Evolutionary conservation across 495 filamentous ascomycete genomes (phyloP), one percentile per base, ranked within the genome.

Genomic region (Xylaria sp.): DNA sequence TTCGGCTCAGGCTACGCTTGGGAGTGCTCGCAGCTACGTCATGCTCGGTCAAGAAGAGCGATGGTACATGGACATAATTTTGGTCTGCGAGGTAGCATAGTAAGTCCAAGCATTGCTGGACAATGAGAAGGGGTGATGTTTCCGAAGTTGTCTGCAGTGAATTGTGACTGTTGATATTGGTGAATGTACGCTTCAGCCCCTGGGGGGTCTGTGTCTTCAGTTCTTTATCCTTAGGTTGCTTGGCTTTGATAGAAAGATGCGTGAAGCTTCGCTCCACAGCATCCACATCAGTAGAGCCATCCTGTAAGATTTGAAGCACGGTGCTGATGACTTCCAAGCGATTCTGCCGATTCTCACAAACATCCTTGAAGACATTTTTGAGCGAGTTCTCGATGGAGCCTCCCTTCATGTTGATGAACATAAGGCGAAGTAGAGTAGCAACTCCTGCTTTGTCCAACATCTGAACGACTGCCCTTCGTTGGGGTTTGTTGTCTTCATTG

Each of bases 401-500:
- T 41, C 92, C 92, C 66, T 94, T 92, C 71, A 97, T 93, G 53
- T 93, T 91, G 71, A 98, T 91, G 78, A 99, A 99, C 95, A 99
- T 97, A 15, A 99, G 85, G 19, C 96, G 93, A 43, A 99, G 87
- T 9, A 99, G 82, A 14, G 96, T 98, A 29, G 97, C 96, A 78
- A 99, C 90, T 33, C 96, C 96, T 67, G 94, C 87, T 78, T 97
- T 98, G 81, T 99, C 97, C 6, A 98, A 88, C 91, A 98, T 97
- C 80, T 99, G 96, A 40, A 97, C 90, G 62, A 93, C 91, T 29
- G 92, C 91, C 75, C 90, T 90, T 68, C 93, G 88, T 72, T 91
- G 89, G 31, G 89, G 86, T 80, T 97, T 97, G 29, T 61, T 59
- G 37, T 85, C 82, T 37, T 65, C 74, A 19, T 78, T 81, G 12